A percentile compares a stretch with the other conserved stretches of the same genome.
phyloP scores from a whole-genome alignment of 176 grass and related monocot species.

The Lolium perenne region DNA sequence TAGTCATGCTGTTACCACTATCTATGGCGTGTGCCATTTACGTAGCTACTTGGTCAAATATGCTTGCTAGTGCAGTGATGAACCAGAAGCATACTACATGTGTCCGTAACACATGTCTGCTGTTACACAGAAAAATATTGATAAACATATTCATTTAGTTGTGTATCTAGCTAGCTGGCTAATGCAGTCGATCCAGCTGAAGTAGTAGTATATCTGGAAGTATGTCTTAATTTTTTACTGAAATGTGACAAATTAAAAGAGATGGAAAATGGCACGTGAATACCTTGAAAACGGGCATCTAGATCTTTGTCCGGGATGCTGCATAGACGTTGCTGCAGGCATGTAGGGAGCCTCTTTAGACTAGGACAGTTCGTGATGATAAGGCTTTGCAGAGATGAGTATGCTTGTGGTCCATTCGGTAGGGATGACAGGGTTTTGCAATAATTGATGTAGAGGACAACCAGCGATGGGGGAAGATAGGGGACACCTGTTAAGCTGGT shows the following conservation, averaged over 20 bases:
- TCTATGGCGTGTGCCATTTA: not conserved
- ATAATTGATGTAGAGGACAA: rapidly evolving
- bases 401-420: not conserved
- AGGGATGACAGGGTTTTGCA: constrained; percentile 8
- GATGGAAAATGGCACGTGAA: not conserved
- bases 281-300: not conserved
- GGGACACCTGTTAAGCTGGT: too few species aligned
- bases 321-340: not conserved
- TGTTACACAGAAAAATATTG: too few species aligned
- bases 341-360: not conserved
- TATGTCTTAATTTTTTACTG: not conserved
- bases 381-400: not conserved
- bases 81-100: not conserved
- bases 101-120: not conserved
- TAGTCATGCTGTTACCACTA: not conserved
- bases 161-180: not conserved
- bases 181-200: not conserved
- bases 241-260: not conserved
- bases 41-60: not conserved
- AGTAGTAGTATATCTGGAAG: not conserved
- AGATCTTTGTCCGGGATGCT: rapidly evolving
- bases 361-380: rapidly evolving
- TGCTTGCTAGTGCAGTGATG: not conserved
- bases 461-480: too few species aligned
- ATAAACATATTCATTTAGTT: not conserved